Percentiles rank a stretch among this genome's conserved stretches.
Conservation (phyloP, 1,139 yeast genomes). For the Debaryomyces fabryi region DNA sequence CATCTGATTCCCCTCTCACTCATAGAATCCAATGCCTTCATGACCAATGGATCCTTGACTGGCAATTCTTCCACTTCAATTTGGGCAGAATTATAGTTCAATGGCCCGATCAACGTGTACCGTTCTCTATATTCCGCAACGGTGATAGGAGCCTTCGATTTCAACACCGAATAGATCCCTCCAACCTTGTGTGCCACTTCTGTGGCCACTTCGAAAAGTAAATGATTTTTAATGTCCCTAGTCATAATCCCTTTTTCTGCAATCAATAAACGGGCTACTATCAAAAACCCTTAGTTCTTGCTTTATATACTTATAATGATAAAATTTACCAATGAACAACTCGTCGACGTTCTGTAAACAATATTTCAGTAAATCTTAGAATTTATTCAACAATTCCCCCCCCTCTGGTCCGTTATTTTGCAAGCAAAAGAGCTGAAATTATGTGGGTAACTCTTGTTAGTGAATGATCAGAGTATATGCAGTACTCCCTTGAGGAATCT, state of each 20-base stretch:
- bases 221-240: constrained; percentile 78
- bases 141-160: constrained; percentile 95
- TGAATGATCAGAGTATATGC: constrained; percentile 7
- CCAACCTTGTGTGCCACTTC: constrained; percentile 98
- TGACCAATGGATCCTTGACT: constrained; percentile 62
- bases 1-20: constrained; percentile 76
- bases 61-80: constrained; percentile 92
- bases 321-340: not conserved
- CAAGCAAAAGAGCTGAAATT: constrained; percentile 1
- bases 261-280: not conserved
- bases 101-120: constrained; percentile 86
- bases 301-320: not conserved
- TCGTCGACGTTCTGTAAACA: not conserved
- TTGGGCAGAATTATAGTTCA: constrained; percentile 78
- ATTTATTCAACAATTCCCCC: constrained; percentile 1
- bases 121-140: constrained; percentile 90
- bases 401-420: constrained; percentile 1
- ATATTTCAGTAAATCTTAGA: not conserved
- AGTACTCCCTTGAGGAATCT: not conserved
- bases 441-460: constrained; percentile 1
- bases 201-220: constrained; percentile 92
- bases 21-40: constrained; percentile 72
- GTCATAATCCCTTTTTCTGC: constrained; percentile 44
- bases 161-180: constrained; percentile 94
- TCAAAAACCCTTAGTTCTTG: not conserved